Conservation (phyloP, 805 yeast genomes). For the Pichia insulana region DNA sequence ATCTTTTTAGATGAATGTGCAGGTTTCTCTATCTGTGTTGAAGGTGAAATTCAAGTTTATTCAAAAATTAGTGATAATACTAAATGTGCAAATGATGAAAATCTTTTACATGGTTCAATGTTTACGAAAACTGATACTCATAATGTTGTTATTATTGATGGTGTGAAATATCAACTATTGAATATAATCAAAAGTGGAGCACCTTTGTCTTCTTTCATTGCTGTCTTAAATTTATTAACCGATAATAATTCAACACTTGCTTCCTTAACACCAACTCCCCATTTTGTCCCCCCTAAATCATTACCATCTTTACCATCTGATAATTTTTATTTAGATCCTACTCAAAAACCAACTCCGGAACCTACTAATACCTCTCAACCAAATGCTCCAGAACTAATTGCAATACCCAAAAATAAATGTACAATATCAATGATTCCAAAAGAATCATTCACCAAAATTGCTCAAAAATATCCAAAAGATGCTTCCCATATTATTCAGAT, state of each 20-base stretch:
- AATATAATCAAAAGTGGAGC: conserved; percentile 79
- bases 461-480: conserved; percentile 72
- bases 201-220: conserved; percentile 75
- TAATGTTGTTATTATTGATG: conserved; percentile 42
- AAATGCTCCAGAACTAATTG: conserved; percentile 38
- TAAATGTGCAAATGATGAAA: conserved; percentile 13
- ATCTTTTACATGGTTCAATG: conserved; percentile 3
- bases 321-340: conserved; percentile 10
- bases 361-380: neutral
- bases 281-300: neutral
- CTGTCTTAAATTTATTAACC: conserved; percentile 64
- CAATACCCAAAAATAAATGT: conserved; percentile 63
- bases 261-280: conserved; percentile 11
- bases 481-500: conserved; percentile 92
- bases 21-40: conserved; percentile 89
- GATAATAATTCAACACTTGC: conserved; percentile 9
- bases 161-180: conserved; percentile 59
- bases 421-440: conserved; percentile 91
- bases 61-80: conserved; percentile 37
- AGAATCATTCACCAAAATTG: conserved; percentile 66
- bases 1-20: conserved; percentile 53
- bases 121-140: conserved; percentile 26
- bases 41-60: conserved; percentile 78
- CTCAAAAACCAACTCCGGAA: neutral
- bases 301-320: conserved; percentile 8